phyloP scores from a whole-genome alignment of 345 rosid species.

The Populus simonii region DNA sequence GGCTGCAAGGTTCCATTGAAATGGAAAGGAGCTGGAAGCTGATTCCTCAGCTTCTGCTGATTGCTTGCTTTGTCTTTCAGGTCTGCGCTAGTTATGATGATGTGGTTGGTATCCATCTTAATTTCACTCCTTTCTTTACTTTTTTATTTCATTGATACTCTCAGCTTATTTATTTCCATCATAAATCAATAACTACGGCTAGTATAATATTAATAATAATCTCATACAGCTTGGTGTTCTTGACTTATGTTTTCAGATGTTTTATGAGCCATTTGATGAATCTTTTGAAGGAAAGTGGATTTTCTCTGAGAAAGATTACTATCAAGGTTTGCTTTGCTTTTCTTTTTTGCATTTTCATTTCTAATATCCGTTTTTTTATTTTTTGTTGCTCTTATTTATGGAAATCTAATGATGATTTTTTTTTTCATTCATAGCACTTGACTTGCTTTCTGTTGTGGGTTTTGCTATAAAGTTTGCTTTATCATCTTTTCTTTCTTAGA shows the following conservation, averaged over 20 bases:
- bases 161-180: too few relatives aligned
- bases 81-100: not conserved
- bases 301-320: conserved; percentile 61
- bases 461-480: too few relatives aligned
- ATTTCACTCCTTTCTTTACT: not conserved
- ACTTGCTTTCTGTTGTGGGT: too few relatives aligned
- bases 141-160: not conserved
- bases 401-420: not conserved
- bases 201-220: too few relatives aligned
- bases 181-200: too few relatives aligned
- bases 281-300: conserved; percentile 75
- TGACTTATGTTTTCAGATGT: conserved; percentile 34
- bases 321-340: conserved; percentile 40
- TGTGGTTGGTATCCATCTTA: not conserved
- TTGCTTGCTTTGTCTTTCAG: not conserved
- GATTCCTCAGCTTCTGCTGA: not conserved
- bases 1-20: not conserved
- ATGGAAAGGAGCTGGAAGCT: not conserved
- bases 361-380: too few relatives aligned
- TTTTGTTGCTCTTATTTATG: too few relatives aligned
- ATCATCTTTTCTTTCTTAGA: too few relatives aligned
- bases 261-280: conserved; percentile 71
- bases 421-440: not conserved
- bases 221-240: not conserved
- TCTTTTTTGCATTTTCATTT: not conserved